A percentile compares a stretch with the other conserved stretches of the same genome.
Conservation (phyloP, 2,329 filamentous ascomycete genomes). For the Exophiala lecanii-corni region DNA sequence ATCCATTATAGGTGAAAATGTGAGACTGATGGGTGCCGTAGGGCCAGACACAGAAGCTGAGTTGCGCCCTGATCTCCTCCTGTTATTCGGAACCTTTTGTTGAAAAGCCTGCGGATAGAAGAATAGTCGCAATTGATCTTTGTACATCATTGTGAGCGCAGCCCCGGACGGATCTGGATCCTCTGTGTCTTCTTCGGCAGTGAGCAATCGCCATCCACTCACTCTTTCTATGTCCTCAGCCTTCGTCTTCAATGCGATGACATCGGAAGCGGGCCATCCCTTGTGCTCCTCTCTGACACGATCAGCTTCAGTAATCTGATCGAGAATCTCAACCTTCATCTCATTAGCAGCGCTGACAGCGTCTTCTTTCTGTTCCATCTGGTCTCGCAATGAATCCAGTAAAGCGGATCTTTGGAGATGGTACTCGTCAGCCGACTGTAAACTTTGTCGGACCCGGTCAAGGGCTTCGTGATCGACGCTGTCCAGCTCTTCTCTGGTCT, state of each 20-base stretch:
- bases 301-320: slow-evolving; percentile 78
- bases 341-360: slow-evolving; percentile 59
- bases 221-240: slow-evolving; percentile 38
- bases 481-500: slow-evolving; percentile 68
- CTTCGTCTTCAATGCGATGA: slow-evolving; percentile 71
- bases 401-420: slow-evolving; percentile 65
- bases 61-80: slow-evolving; percentile 24
- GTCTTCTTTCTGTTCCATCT: slow-evolving; percentile 63
- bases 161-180: slow-evolving; percentile 29
- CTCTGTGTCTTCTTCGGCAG: slow-evolving; percentile 31
- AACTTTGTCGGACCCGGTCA: slow-evolving; percentile 63
- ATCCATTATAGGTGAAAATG: slow-evolving; percentile 28
- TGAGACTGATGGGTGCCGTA: slow-evolving; percentile 33
- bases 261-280: slow-evolving; percentile 81
- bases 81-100: slow-evolving; percentile 15
- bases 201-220: slow-evolving; percentile 43
- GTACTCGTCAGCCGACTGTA: slow-evolving; percentile 61
- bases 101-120: slow-evolving; percentile 39
- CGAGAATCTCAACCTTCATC: slow-evolving; percentile 64
- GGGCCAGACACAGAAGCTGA: slow-evolving; percentile 26
- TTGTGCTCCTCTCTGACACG: slow-evolving; percentile 80
- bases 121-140: slow-evolving; percentile 37
- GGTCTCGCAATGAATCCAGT: slow-evolving; percentile 61
- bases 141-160: slow-evolving; percentile 39
- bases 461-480: slow-evolving; percentile 60